Base-by-base conservation (phyloP, 1,284 basidiomycete species). In the Caloboletus inedulis region DNA sequence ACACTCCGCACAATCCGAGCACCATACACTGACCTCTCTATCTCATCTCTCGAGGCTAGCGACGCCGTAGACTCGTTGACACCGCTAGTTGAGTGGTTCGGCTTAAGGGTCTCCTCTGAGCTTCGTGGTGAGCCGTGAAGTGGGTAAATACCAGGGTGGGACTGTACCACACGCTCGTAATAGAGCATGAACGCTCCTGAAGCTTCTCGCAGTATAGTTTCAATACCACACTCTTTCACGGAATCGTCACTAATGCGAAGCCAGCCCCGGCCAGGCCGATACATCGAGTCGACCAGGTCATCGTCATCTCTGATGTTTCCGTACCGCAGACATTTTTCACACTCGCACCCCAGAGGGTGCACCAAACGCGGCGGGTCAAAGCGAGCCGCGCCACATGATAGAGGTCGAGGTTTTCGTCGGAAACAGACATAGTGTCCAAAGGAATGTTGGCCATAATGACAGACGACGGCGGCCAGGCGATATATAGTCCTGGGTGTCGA, bases 381-480 rank as follows among this genome's bases (percentile, higher is more conserved):
- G 29, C 73, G 74, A 36, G 59, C 59, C 13, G 58, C 36, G 2
- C 69, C 70, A 25, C 58, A 62, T 5, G 70, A 62, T 8, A 62
- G 60, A 18, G 74, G 69, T 21, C 76, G 76, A 0, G 92, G 92
- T 69, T 87, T 88, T 35, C 94, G 77, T n/a, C 94, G 78, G 68
- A 85, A 94, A 58, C 89, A 91, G 56, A 96, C 81, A 65, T 94
- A 97, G 69, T 97, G 94, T 2, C 94, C 94, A 63, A 89, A 94
- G 7, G 84, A 87, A 64, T 95, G 92, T 53, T 85, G 82, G 18
- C 94, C 94, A 66, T 87, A 94, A 71, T 97, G 94, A 61, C 92
- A 91, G 9, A 97, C 91, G 27, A 91, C 82, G 10, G 89, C 84
- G 3, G 84, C 72, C 27, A 97, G 80, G 34, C 90, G 81, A 69